Evolutionary conservation across 768 basidiomycete genomes (phyloP), one percentile per base, ranked within the genome.

Genomic region (Rhizopogon rudus): DNA sequence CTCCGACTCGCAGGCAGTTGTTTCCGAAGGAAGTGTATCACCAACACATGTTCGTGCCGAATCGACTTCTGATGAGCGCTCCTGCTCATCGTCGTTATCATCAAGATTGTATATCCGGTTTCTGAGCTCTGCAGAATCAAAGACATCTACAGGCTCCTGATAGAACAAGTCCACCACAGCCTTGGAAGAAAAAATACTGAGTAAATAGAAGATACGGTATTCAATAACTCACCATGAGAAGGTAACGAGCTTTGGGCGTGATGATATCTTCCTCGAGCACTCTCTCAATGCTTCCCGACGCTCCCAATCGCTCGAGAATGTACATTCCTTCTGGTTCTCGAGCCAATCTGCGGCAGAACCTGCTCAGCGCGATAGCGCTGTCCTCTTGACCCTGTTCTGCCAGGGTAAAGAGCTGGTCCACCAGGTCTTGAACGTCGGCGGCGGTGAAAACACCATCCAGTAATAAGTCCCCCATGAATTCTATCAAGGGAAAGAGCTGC

Each of bases 391-490:
- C 56, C 33, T 41, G 41, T 35, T 56, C 53, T 3, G 57, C 56
- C 16, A 51, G 53, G 7, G 29, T 17, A 39, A 65, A 62, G 3
- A 68, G 52, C 5, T 37, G 16, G 14, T 59, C 49, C 8, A 67
- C 39, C n/a, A 65, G 33, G 12, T 63, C 61, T 20, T 52, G 55
- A n/a, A 65, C 48, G 45, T 69, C 67, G 6, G 52, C 56, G 35
- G 57, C 31, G 40, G 50, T 31, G 13, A 69, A 39, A 12, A 64
- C 57, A 6, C 60, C 63, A 16, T 63, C 57, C 12, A 63, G 60
- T 16, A 69, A 52, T 3, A 69, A 49, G 53, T 65, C 63, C 8
- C 60, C 65, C 3, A 58, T 37, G 51, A 67, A 67, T 3, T 54
- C 25, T 17, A 57, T 40, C 41, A 62, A 45, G 12, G 51, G 22